Evolutionary conservation across 2,329 filamentous ascomycete genomes (phyloP), one percentile per base, ranked within the genome.

Genomic region (Trichoderma lentiforme): DNA sequence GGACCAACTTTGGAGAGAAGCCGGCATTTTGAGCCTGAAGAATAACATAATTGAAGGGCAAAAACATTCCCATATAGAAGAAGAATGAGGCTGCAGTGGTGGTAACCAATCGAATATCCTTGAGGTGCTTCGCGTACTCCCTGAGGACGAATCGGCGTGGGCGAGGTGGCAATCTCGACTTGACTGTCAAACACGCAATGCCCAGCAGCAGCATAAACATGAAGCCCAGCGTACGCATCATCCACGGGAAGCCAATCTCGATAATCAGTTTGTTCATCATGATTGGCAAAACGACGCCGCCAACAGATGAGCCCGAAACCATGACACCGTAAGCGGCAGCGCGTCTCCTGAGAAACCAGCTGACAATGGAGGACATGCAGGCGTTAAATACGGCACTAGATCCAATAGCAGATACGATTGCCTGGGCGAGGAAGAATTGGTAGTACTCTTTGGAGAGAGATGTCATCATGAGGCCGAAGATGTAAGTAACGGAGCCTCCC

Each of bases 391-490:
- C 80, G 71, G 82, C 82, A 70, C 80, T 80, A 12, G 82, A 83
- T 24, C 84, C 84, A n/a, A 84, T 73, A 8, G 82, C 75, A 11
- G 81, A 77, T 71, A 84, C 81, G 58, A 85, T 76, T 71, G 80
- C 78, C 72, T 85, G 84, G 0, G 83, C 74, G 14, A 85, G 81
- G 73, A 85, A 81, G 76, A 85, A 79, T 58, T 85, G 83, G 74
- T 84, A 85, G 78, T 85, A 85, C 62, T 81, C 63, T 2, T 74
- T 79, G 5, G 81, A 81, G 11, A 92, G 80, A 18, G 86, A 88
- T 0, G 86, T 84, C 88, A 92, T 90, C 88, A 92, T 91, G 21
- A 92, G 79, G 28, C 88, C 87, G 60, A 92, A 87, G 73, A 92
- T 83, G 78, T 90, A 88, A 71, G 87, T 78, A 72, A 90, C 75